These are phyloP conservation scores for Cornus florida DNA, from an alignment of 148 eudicot genomes.

Conservation along the genomic window DNA sequence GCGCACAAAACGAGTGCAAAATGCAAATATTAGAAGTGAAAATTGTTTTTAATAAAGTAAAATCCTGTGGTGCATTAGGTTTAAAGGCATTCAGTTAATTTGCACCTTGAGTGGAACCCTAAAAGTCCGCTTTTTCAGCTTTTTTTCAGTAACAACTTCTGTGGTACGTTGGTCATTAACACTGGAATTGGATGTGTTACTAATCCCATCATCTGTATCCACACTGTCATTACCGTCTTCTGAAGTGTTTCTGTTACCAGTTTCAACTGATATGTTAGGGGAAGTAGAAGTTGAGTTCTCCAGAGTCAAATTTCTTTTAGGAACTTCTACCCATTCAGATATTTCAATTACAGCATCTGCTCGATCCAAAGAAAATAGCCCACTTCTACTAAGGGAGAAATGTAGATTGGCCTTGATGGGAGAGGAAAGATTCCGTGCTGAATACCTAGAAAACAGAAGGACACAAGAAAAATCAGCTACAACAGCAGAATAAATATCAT, in stretches of 20 bases:
- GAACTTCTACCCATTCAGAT: slow-evolving; percentile 97
- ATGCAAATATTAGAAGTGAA: neutral
- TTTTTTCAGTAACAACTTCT: slow-evolving; percentile 65
- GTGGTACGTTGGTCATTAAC: slow-evolving; percentile 42
- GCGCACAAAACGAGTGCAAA: slow-evolving; percentile 7
- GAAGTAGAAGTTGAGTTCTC: slow-evolving; percentile 72
- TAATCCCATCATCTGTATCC: slow-evolving; percentile 35
- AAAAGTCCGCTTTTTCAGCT: slow-evolving; percentile 85
- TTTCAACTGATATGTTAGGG: slow-evolving; percentile 53
- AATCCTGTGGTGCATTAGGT: neutral
- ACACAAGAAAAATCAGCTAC: neutral
- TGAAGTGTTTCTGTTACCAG: slow-evolving; percentile 39
- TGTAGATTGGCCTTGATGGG: slow-evolving; percentile 94
- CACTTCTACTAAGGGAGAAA: slow-evolving; percentile 89
- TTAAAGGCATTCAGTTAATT: neutral
- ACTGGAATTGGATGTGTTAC: slow-evolving; percentile 38
- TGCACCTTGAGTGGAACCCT: slow-evolving; percentile 84
- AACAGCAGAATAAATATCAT: neutral
- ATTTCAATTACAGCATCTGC: slow-evolving; percentile 91
- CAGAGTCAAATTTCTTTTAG: slow-evolving; percentile 68
- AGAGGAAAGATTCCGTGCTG: slow-evolving; percentile 80
- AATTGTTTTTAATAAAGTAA: neutral
- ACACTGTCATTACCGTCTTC: slow-evolving; percentile 47
- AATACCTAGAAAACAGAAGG: slow-evolving; percentile 49
- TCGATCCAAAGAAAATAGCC: slow-evolving; percentile 74